Conservation (phyloP, 2,329 filamentous ascomycete genomes). For the Alternaria solani region DNA sequence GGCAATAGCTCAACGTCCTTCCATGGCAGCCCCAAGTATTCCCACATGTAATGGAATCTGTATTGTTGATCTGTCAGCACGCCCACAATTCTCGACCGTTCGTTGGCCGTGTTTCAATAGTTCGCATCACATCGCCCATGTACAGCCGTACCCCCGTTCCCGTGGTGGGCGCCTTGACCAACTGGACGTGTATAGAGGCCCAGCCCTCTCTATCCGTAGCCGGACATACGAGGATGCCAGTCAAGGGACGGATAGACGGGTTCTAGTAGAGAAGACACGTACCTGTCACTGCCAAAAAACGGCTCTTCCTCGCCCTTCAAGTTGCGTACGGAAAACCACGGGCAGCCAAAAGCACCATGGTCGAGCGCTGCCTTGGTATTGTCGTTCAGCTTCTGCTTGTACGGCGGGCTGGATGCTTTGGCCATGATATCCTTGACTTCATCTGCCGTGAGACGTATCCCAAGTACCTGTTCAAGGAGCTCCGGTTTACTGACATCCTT, state of each 20-base stretch:
- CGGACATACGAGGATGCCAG: not conserved
- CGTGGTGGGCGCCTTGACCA: constrained; percentile 18
- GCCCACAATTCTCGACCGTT: not conserved
- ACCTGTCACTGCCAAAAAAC: constrained; percentile 81
- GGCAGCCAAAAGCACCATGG: constrained; percentile 76
- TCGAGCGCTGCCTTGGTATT: constrained; percentile 69
- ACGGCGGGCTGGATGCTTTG: constrained; percentile 59
- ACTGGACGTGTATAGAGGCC: constrained; percentile 8
- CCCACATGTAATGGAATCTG: constrained; percentile 74
- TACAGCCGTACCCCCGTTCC: constrained; percentile 6
- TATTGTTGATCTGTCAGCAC: constrained; percentile 19
- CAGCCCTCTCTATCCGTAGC: not conserved
- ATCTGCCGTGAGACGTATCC: constrained; percentile 57
- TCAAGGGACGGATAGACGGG: not conserved
- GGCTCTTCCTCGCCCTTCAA: constrained; percentile 66
- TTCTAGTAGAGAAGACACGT: constrained; percentile 25
- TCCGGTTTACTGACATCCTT: constrained; percentile 67
- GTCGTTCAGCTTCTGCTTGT: constrained; percentile 63
- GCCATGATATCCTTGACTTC: constrained; percentile 66
- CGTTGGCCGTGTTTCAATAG: constrained; percentile 24
- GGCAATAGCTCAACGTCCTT: constrained; percentile 61
- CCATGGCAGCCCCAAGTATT: constrained; percentile 69
- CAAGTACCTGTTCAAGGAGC: constrained; percentile 57
- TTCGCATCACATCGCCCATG: constrained; percentile 18
- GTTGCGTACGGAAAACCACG: constrained; percentile 76